These are phyloP conservation scores for Starmerella davenportii DNA, from an alignment of 805 yeast genomes.

Conservation along the genomic window DNA sequence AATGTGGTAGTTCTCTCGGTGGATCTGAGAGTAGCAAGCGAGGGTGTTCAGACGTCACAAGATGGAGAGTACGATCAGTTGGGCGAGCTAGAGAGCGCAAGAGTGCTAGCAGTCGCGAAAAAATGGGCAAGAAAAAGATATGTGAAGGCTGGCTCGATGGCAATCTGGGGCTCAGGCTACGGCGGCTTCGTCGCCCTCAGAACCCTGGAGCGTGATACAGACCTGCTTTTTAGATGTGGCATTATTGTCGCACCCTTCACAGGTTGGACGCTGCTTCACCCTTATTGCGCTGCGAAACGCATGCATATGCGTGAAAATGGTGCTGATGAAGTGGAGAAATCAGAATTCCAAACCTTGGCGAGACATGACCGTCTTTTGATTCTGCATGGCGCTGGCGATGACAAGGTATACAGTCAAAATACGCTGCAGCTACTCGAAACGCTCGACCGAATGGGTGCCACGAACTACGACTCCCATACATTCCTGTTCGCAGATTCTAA, in stretches of 20 bases:
- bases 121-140: constrained; percentile 44
- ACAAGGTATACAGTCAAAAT: constrained; percentile 90
- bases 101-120: constrained; percentile 74
- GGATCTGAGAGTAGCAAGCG: constrained; percentile 95
- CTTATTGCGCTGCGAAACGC: constrained; percentile 20
- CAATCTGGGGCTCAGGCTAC: constrained; percentile 97
- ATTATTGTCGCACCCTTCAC: constrained; percentile 97
- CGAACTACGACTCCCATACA: constrained; percentile 73
- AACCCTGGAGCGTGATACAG: constrained; percentile 65
- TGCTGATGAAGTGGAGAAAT: constrained; percentile 48
- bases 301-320: constrained; percentile 12
- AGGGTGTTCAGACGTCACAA: constrained; percentile 61
- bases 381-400: constrained; percentile 96
- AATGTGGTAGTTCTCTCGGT: constrained; percentile 81
- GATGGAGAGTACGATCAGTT: constrained; percentile 62
- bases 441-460: constrained; percentile 50
- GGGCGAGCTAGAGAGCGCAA: constrained; percentile 67
- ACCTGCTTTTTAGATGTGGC: constrained; percentile 64
- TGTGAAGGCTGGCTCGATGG: constrained; percentile 50
- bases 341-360: constrained; percentile 38
- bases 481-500: constrained; percentile 90
- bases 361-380: constrained; percentile 50
- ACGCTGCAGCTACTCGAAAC: constrained; percentile 59
- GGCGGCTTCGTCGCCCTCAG: constrained; percentile 90
- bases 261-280: constrained; percentile 80